Conservation (phyloP, 1,139 yeast genomes). For the Magnusiomyces paraingens region DNA sequence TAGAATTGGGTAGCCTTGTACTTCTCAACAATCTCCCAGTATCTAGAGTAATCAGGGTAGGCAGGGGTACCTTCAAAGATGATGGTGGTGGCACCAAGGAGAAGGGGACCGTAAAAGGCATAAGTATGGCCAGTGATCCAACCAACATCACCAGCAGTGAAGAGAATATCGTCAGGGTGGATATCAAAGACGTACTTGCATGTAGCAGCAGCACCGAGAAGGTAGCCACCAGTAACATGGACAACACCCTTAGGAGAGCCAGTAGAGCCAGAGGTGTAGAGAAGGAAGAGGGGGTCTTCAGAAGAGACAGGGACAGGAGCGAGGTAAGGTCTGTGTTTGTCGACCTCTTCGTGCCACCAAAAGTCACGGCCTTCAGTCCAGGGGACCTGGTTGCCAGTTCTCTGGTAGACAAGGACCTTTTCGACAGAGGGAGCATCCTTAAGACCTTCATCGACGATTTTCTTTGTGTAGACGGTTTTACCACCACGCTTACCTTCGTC, state of each 20-base stretch:
- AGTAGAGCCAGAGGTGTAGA: conserved; percentile 94
- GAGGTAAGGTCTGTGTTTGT: conserved; percentile 72
- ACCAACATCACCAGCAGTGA: conserved; percentile 98
- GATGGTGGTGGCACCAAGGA: conserved; percentile 82
- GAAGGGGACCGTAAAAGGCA: conserved; percentile 88
- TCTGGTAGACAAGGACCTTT: conserved; percentile 63
- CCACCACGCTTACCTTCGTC: conserved; percentile 83
- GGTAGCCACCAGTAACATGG: conserved; percentile 89
- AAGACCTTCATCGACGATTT: conserved; percentile 76
- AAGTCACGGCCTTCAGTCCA: conserved; percentile 81
- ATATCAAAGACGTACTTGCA: conserved; percentile 91
- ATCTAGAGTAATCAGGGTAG: conserved; percentile 92
- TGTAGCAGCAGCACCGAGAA: conserved; percentile 90
- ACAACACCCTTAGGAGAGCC: conserved; percentile 99
- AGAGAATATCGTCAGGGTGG: conserved; percentile 78
- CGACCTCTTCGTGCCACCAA: conserved; percentile 89
- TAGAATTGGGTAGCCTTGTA: conserved; percentile 94
- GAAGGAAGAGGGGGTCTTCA: conserved; percentile 89
- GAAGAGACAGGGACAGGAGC: conserved; percentile 85
- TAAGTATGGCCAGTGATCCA: conserved; percentile 99
- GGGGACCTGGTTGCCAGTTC: conserved; percentile 64
- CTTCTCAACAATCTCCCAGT: conserved; percentile 93
- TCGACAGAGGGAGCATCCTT: conserved; percentile 60
- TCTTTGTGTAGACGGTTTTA: conserved; percentile 73
- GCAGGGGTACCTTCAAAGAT: conserved; percentile 98